Evolutionary conservation across 225 moss, liverwort and hornwort species (phyloP), one percentile per base, ranked within the genome.

Genomic region (Lunularia cruciata): DNA sequence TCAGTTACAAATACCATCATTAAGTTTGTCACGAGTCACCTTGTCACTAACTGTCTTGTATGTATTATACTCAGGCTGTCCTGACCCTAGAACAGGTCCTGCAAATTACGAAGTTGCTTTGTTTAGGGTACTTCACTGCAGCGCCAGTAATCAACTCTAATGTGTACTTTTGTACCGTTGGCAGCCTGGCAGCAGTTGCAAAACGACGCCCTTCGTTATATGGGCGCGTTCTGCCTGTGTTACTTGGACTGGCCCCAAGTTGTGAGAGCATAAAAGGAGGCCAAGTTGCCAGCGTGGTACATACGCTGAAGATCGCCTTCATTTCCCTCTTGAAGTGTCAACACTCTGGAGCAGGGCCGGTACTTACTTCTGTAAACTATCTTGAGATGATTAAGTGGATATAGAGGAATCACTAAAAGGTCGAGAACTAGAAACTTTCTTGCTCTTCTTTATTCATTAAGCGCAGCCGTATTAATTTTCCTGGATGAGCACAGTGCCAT

Each of bases 221-320:
- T 86, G 98, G 98, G 76, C 89, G 93, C 52, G 89, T 99, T 68
- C 88, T 99, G 61, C 98, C 98, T 72, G 98, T 99, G 18, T 84
- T 99, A 60, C 87, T 99, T 72, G 89, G 87, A 46, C 79, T 99
- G 79, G 93, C 89, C 23, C 98, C 98, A 72, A 89, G 79, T 76
- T 99, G 93, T 81, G 98, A 93, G 77, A 90, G 85, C 57, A 88
- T 99, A 60, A 91, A 93, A 81, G 98, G 98, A 74, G 86, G 91
- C 63, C 98, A 99, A 83, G 94, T 93, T 76, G 86, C 93, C 60
- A 99, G 91, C 81, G 98, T 99, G 40, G 82, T 99, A 60, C 98
- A 99, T 74, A 84, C 94, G 45, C 77, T 93, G 72, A 99, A 93
- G 83, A 91, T 87, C 68, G 89, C 93, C 43, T 89, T 93, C 52